A percentile compares a stretch with the other conserved stretches of the same genome.
phyloP scores from a whole-genome alignment of 1,139 yeast genomes.

The Yamadazyma spencermartinsiae region DNA sequence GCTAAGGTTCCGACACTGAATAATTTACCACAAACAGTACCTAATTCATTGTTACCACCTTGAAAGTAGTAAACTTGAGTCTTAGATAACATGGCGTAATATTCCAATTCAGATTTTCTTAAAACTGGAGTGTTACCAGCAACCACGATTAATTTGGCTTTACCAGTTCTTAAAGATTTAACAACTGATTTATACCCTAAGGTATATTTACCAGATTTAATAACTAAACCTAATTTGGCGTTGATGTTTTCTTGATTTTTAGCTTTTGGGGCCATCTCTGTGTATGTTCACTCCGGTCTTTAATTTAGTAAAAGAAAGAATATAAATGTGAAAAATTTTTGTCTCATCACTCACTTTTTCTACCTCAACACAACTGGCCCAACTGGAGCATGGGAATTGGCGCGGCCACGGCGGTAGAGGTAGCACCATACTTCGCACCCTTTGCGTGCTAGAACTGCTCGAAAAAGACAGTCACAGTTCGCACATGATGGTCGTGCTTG shows the following conservation, averaged over 20 bases:
- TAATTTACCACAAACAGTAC: constrained; percentile 99
- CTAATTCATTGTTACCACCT: constrained; percentile 99
- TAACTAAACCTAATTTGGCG: constrained; percentile 96
- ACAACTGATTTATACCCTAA: constrained; percentile 99
- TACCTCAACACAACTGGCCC: too few species aligned
- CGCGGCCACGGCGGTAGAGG: background rate
- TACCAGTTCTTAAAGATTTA: constrained; percentile 98
- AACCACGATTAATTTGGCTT: constrained; percentile 96
- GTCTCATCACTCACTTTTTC: background rate
- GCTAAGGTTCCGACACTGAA: constrained; percentile 99
- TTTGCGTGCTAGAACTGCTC: background rate
- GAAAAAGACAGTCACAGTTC: constrained; percentile 19
- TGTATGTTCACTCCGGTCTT: constrained; percentile 93
- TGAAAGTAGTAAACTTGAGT: constrained; percentile 98
- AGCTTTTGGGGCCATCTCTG: constrained; percentile 99
- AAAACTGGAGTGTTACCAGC: constrained; percentile 99
- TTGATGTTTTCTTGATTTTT: constrained; percentile 93
- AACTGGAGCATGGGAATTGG: background rate
- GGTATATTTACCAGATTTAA: constrained; percentile 99
- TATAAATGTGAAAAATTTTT: constrained; percentile 5
- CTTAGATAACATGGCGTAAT: constrained; percentile 99
- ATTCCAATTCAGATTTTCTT: constrained; percentile 99
- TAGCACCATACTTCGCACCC: background rate
- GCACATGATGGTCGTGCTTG: constrained; percentile 13
- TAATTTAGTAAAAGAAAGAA: constrained; percentile 13